Percentiles rank a stretch among this genome's conserved stretches.
These are phyloP conservation scores for Penicillium brasilianum DNA, from an alignment of 2,329 filamentous ascomycete genomes.

Conservation along the genomic window DNA sequence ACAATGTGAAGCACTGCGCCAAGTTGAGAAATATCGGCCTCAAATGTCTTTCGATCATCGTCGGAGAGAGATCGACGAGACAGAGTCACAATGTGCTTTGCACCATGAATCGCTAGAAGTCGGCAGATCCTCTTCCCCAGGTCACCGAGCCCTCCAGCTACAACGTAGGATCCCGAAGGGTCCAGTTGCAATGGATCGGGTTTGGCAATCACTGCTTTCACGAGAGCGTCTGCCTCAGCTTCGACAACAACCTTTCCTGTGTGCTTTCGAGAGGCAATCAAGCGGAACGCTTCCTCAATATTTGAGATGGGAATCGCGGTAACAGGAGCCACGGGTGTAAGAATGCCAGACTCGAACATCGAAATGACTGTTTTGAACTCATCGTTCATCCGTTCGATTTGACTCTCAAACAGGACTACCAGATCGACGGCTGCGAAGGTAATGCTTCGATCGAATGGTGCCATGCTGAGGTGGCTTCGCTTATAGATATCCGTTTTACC, in stretches of 20 bases:
- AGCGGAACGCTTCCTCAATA: conserved; percentile 6
- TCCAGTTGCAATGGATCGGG: conserved; percentile 1
- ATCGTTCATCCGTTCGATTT: conserved; percentile 6
- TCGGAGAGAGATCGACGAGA: conserved; percentile 2
- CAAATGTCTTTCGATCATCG: conserved; percentile 2
- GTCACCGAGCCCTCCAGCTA: conserved; percentile 6
- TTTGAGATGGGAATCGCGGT: conserved; percentile 1
- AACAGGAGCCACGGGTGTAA: conserved; percentile 1
- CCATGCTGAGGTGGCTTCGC: conserved; percentile 6
- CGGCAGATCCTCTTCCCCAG: conserved; percentile 2
- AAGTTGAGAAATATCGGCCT: neutral
- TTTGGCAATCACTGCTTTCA: conserved; percentile 7
- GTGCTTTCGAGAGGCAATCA: conserved; percentile 9
- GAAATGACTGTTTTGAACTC: conserved; percentile 4
- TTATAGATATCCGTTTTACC: conserved; percentile 21
- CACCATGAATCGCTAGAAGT: neutral
- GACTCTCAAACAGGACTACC: neutral
- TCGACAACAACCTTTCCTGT: conserved; percentile 4
- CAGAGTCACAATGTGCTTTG: conserved; percentile 3
- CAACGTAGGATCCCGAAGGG: conserved; percentile 3
- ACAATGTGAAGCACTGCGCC: conserved; percentile 2
- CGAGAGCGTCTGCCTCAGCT: neutral
- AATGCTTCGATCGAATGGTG: conserved; percentile 7
- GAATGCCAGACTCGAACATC: conserved; percentile 4
- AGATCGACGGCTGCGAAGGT: conserved; percentile 6